Evolutionary conservation across 768 basidiomycete genomes (phyloP), one percentile per base, ranked within the genome.

Genomic region (Suillus discolor): DNA sequence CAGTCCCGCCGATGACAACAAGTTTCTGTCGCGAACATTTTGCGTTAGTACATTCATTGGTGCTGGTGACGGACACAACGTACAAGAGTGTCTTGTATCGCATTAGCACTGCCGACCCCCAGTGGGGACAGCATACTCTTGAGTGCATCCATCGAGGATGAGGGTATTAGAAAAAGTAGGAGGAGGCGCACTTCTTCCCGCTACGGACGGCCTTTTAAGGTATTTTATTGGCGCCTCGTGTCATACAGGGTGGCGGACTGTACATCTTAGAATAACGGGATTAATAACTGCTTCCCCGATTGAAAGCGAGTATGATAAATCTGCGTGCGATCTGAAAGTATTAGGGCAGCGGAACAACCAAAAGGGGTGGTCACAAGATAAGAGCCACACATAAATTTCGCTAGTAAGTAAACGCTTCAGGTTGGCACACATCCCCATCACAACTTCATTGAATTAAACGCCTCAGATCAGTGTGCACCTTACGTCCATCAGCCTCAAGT

Each of bases 1-100:
- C 90, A 0, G 93, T 94, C 1, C 93, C 93, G 28, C 93, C 93
- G 73, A 95, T 91, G 71, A 95, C 93, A 41, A 95, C 93, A 31
- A 93, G 84, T 91, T 93, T 94, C 93, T 93, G 69, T 3, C 36
- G 49, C 3, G 36, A 34, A 55, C 38, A 68, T 20, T 66, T 65
- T 71, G 45, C 16, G 36, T 62, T 13, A 59, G 51, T 28, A 34
- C 3, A 42, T 16, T 51, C 45, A 13, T 5, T 20, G 31, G 13
- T 54, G 36, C 11, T 28, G 38, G 25, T 28, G 25, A n/a, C 53
- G 34, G 25, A 57, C 0, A 39, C 64, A 18, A 76, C 84, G 61
- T 75, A 92, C 92, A 47, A 94, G 80, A 45, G 92, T 94, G 70
- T 94, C 92, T 68, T 93, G 91, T 44, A 94, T 80, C 39, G 92